Percentiles rank a stretch among this genome's conserved stretches.
Evolutionary conservation across 2,329 filamentous ascomycete species (phyloP).

Genomic region (Chlorencoelia australis): DNA sequence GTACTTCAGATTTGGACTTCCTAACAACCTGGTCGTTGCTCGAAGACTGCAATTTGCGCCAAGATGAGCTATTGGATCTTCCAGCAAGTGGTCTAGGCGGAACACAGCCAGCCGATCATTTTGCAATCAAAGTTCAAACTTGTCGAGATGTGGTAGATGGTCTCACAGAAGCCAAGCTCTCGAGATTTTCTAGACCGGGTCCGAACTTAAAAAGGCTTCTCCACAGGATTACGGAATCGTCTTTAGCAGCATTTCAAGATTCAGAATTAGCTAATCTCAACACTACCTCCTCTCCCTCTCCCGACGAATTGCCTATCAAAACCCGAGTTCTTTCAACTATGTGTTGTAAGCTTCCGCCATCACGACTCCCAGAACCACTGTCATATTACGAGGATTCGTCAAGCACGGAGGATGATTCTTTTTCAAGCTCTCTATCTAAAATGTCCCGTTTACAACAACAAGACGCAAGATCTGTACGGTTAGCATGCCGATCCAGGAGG

Average conservation of each 20-base stretch:
- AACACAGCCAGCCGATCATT: conserved; percentile 54
- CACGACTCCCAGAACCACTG: conserved; percentile 2
- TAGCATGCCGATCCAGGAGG: neutral
- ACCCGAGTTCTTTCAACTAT: neutral
- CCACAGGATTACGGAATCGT: conserved; percentile 14
- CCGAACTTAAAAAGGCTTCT: conserved; percentile 7
- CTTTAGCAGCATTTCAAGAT: conserved; percentile 11
- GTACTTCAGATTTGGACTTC: conserved; percentile 23
- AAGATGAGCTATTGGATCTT: conserved; percentile 28
- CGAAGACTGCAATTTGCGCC: conserved; percentile 2
- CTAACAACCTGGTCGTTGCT: conserved; percentile 27
- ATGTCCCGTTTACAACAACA: neutral
- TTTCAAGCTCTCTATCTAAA: neutral
- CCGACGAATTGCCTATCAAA: neutral
- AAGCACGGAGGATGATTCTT: neutral
- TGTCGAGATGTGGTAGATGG: conserved; percentile 14
- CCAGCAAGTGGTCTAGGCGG: conserved; percentile 51
- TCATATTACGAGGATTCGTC: neutral
- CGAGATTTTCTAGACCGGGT: conserved; percentile 10
- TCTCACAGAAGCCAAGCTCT: conserved; percentile 3
- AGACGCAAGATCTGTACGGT: neutral
- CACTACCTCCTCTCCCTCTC: conserved; percentile 1
- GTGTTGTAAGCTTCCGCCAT: conserved; percentile 1
- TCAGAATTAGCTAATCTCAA: conserved; percentile 4
- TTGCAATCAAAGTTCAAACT: conserved; percentile 41